Percentiles rank a stretch among this genome's conserved stretches.
Evolutionary conservation across 768 basidiomycete genomes (phyloP).

Genomic region (Mycena sanguinolenta): DNA sequence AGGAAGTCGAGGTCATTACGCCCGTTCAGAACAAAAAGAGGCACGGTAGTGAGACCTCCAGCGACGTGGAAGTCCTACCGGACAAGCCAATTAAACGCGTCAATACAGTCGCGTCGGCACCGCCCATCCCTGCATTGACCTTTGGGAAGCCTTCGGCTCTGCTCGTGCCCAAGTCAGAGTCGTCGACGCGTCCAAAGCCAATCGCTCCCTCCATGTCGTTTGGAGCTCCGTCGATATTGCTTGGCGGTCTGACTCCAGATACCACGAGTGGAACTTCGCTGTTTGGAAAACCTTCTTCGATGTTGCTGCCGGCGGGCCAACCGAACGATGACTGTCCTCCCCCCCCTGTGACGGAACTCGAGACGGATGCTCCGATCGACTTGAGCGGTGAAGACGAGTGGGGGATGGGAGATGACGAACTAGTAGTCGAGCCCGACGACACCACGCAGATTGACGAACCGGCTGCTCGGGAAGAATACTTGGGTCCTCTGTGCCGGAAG

Average conservation of each 20-base stretch:
- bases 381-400: constrained; percentile 64
- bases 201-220: constrained; percentile 26
- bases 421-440: constrained; percentile 45
- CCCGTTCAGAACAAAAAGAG: constrained; percentile 35
- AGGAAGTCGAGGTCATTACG: constrained; percentile 16
- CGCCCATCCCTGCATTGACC: neutral
- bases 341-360: constrained; percentile 4
- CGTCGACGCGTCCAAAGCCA: neutral
- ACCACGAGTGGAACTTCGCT: neutral
- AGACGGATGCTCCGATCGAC: constrained; percentile 8
- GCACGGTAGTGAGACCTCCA: constrained; percentile 10
- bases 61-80: constrained; percentile 33
- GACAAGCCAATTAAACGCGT: constrained; percentile 1
- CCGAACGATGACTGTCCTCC: constrained; percentile 41
- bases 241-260: constrained; percentile 7
- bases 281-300: constrained; percentile 33
- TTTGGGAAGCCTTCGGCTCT: constrained; percentile 31
- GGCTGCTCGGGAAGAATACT: constrained; percentile 31
- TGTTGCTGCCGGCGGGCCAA: constrained; percentile 3
- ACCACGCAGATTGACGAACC: constrained; percentile 35
- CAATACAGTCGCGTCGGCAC: neutral
- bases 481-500: constrained; percentile 48
- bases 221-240: constrained; percentile 39
- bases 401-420: constrained; percentile 83
- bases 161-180: neutral